Evolutionary conservation across 345 rosid genomes (phyloP).

Genomic region (Sapria himalayana): DNA sequence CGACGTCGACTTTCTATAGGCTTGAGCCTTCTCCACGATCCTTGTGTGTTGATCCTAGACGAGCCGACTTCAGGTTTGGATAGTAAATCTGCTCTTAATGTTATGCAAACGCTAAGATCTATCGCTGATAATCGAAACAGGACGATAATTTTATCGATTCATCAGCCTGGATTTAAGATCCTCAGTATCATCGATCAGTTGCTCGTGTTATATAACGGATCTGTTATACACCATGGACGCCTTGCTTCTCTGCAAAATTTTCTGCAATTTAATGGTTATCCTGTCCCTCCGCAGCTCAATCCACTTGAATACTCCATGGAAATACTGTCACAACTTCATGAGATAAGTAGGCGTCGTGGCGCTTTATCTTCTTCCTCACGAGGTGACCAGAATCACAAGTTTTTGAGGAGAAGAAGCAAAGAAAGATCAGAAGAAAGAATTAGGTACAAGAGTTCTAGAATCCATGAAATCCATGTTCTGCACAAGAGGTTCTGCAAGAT

Average conservation of each 20-base stretch:
- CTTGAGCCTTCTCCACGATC: conserved; percentile 70
- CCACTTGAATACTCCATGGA: conserved; percentile 84
- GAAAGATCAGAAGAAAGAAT: conserved; percentile 6
- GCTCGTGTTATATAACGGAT: conserved; percentile 51
- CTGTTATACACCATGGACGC: conserved; percentile 53
- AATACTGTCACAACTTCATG: conserved; percentile 35
- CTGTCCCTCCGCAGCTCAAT: conserved; percentile 76
- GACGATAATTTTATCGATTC: conserved; percentile 70
- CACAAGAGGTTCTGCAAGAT: conserved; percentile 55
- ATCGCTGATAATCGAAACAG: conserved; percentile 45
- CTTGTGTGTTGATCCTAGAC: conserved; percentile 61
- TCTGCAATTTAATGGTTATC: conserved; percentile 36
- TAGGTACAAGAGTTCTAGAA: conserved; percentile 35
- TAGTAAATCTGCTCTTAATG: conserved; percentile 65
- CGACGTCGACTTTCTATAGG: conserved; percentile 76
- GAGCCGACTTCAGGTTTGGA: conserved; percentile 89
- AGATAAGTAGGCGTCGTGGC: conserved; percentile 7
- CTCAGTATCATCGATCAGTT: conserved; percentile 44
- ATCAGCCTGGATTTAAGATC: conserved; percentile 88
- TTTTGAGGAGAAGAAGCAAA: no score
- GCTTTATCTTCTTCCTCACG: conserved; percentile 1
- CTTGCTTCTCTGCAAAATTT: conserved; percentile 31
- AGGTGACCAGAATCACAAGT: background rate
- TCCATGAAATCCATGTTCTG: conserved; percentile 34
- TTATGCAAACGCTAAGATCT: conserved; percentile 38